These are phyloP conservation scores for Typha latifolia DNA, from an alignment of 176 grass and related monocot species.

Conservation along the genomic window DNA sequence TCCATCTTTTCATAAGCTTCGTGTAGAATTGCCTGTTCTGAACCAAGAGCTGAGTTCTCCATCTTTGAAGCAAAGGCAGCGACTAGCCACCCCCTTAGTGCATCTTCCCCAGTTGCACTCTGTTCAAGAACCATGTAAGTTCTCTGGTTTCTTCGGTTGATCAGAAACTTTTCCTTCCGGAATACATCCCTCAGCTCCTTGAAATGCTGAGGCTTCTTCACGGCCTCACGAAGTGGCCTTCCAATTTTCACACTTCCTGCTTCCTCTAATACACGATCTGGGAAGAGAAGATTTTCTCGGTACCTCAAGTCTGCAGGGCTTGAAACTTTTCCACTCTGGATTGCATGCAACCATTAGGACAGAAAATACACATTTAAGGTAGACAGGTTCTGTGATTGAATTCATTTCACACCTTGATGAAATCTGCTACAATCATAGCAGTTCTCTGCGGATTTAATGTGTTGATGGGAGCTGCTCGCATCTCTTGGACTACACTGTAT, in stretches of 20 bases:
- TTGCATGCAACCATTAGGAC: conserved; percentile 10
- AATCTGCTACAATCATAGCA: conserved; percentile 82
- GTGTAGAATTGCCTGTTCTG: conserved; percentile 16
- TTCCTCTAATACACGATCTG: conserved; percentile 60
- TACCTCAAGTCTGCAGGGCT: conserved; percentile 81
- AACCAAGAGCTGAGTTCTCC: conserved; percentile 31
- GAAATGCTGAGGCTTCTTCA: conserved; percentile 27
- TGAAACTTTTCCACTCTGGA: conserved; percentile 68
- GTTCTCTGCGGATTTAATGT: conserved; percentile 87
- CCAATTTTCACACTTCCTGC: conserved; percentile 69
- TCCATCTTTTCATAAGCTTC: conserved; percentile 62
- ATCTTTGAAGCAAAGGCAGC: conserved; percentile 68
- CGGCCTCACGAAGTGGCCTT: conserved; percentile 30
- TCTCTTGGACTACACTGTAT: conserved; percentile 81
- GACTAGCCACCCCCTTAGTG: conserved; percentile 67
- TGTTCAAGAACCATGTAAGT: conserved; percentile 74
- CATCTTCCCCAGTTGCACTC: conserved; percentile 66
- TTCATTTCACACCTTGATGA: conserved; percentile 50
- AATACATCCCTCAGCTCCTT: conserved; percentile 46
- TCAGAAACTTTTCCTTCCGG: conserved; percentile 60
- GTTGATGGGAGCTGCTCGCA: conserved; percentile 80
- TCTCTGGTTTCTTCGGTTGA: conserved; percentile 28
- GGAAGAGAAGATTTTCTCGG: conserved; percentile 58
- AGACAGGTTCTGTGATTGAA: background rate
- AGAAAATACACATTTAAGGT: background rate